These are phyloP conservation scores for Starmerella davenportii DNA, from an alignment of 805 yeast genomes.

Conservation along the genomic window DNA sequence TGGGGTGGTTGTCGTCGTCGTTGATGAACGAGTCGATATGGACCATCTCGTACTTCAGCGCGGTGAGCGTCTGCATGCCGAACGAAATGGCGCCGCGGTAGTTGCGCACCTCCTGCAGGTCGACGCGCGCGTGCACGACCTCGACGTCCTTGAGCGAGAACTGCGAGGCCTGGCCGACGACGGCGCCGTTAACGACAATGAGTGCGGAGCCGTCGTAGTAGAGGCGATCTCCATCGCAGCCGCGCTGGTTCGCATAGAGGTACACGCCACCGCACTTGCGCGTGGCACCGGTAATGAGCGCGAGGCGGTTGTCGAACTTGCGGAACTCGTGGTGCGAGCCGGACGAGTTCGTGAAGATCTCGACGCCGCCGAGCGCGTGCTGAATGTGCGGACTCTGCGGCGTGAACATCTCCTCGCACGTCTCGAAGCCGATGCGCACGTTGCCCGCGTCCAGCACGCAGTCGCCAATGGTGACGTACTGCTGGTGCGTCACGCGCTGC, in stretches of 20 bases:
- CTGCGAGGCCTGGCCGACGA: slow-evolving; percentile 86
- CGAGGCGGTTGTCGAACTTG: slow-evolving; percentile 68
- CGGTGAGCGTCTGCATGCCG: slow-evolving; percentile 40
- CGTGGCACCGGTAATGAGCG: slow-evolving; percentile 79
- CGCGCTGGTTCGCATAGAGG: slow-evolving; percentile 83
- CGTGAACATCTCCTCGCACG: slow-evolving; percentile 94
- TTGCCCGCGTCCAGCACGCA: slow-evolving; percentile 70
- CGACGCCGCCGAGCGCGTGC: slow-evolving; percentile 92
- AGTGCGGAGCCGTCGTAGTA: slow-evolving; percentile 96
- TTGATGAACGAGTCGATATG: slow-evolving; percentile 5
- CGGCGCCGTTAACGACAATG: slow-evolving; percentile 78
- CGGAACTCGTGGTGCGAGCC: slow-evolving; percentile 97
- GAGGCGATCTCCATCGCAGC: slow-evolving; percentile 94
- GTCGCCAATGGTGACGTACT: slow-evolving; percentile 68
- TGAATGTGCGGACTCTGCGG: slow-evolving; percentile 89
- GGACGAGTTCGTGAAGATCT: slow-evolving; percentile 82
- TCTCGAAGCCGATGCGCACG: slow-evolving; percentile 89
- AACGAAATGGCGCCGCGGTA: slow-evolving; percentile 59
- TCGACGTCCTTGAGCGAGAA: slow-evolving; percentile 83
- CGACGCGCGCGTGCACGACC: slow-evolving; percentile 87
- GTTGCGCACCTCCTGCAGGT: slow-evolving; percentile 74
- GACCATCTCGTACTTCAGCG: slow-evolving; percentile 14
- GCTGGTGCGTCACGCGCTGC: slow-evolving; percentile 47
- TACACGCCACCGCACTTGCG: slow-evolving; percentile 93
- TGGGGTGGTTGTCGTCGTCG: slow-evolving; percentile 2